Conservation (phyloP, 257 asterid genomes). For the Solanum dulcamara region DNA sequence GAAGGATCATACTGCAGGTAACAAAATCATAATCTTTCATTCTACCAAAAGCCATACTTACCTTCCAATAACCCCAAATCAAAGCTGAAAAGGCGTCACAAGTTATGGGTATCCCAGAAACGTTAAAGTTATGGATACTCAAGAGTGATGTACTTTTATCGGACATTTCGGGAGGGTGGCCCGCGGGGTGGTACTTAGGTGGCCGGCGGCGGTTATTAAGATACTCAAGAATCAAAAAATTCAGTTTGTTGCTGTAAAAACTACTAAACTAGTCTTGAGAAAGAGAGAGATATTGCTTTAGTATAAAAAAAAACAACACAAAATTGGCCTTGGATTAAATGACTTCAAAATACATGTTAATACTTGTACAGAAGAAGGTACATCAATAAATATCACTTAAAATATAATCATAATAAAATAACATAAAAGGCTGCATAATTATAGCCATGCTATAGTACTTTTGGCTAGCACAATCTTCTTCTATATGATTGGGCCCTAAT, state of each 20-base stretch:
- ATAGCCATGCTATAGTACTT: neutral
- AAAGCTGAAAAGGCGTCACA: slow-evolving; percentile 48
- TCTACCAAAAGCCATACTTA: slow-evolving; percentile 39
- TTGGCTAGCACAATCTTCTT: neutral
- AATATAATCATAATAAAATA: neutral
- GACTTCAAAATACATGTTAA: neutral
- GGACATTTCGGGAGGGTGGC: neutral
- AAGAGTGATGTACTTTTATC: neutral
- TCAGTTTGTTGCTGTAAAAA: neutral
- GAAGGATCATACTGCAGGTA: neutral
- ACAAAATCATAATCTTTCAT: slow-evolving; percentile 3
- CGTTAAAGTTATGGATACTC: slow-evolving; percentile 12
- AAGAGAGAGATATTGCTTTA: neutral
- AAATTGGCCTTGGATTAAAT: neutral
- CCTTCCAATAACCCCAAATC: slow-evolving; percentile 61
- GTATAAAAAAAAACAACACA: neutral
- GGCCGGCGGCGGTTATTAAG: neutral
- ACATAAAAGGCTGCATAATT: neutral
- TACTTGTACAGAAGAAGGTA: neutral
- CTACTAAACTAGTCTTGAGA: neutral
- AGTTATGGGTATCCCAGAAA: slow-evolving; percentile 7
- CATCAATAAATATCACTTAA: neutral
- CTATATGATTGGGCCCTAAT: neutral
- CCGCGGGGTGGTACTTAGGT: neutral
- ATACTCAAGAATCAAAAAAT: neutral